Evolutionary conservation across 2,329 filamentous ascomycete genomes (phyloP), one percentile per base, ranked within the genome.

Genomic region (Fusarium sulawesiense): DNA sequence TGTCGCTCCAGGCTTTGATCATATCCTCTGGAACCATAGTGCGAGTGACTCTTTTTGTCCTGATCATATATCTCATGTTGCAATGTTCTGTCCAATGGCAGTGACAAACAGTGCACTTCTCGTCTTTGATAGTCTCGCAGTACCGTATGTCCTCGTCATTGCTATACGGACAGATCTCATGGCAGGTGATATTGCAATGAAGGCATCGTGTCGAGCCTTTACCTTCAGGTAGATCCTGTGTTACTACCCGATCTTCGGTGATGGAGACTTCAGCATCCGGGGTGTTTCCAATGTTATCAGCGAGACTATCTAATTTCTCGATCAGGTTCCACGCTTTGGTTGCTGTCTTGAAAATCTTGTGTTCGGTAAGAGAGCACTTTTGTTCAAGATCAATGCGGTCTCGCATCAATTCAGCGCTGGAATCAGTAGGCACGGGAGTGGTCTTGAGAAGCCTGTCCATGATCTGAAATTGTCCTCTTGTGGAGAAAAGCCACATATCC

Each of bases 41-140:
- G 30, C 48, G 48, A 25, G 48, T 50, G 3, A 50, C 48, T 37
- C 47, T 9, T 25, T 50, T 37, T 7, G 47, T 50, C 16, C 18
- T 37, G 12, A 53, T 42, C 14, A 42, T 53, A 16, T 42, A 53
- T 16, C 34, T 53, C 23, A 30, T 42, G 34, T 53, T 53, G 34
- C 25, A 30, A 53, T 53, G 49, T 18, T 53, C 25, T 8, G 49
- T 42, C 49, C 49, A 53, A 9, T 53, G 49, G 49, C 49, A 53
- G 34, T 30, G 34, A 18, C 49, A 53, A 53, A 53, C 9, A 18
- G 18, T 18, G 14, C 49, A 53, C 13, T 42, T 42, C 23, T 10
- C 49, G 25, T 53, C 49, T 53, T 20, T 21, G 23, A 53, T 30
- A 29, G 49, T 30, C n/a, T 40, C 49, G 10, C 49, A 53, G 12